Base-by-base conservation (phyloP, 768 basidiomycete genomes). In the Psilocybe cubensis region DNA sequence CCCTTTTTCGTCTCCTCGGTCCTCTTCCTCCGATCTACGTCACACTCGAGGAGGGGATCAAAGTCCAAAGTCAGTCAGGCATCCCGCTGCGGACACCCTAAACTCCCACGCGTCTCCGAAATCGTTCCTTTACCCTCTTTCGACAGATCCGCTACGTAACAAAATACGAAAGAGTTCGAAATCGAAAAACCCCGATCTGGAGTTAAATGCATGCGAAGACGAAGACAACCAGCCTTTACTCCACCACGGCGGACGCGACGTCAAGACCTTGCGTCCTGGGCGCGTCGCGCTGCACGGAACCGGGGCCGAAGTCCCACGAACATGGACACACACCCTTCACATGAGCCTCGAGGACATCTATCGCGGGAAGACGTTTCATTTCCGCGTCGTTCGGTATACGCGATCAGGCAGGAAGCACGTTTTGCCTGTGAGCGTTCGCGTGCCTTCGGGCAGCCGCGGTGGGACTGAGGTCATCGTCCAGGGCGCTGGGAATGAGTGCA, bases 311-410 rank as follows among this genome's bases (percentile, higher is more conserved):
- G 59, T 61, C 43, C 62, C 69, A 10, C 70, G 68, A 45, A 66
- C 65, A 58, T 72, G 72, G 71, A 60, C 81, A 74, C 83, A 74
- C 76, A 57, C 79, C 4, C 73, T 88, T 6, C 76, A 72, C 35
- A 70, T 87, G 67, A 77, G 80, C 3, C 78, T 88, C 25, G 82
- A 86, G 41, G 84, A 87, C 57, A 76, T 87, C 56, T 83, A 76
- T 65, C 72, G 70, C 31, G 85, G 86, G 27, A 77, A 78, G 38
- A 68, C 65, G 6, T 79, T 80, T 60, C 76, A 73, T 61, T 86
- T 83, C 65, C 79, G 80, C 43, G 76, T 87, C 58, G 82, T 79
- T 41, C 81, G 84, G 45, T 79, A 81, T 25, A 65, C 80, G 43
- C 69, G 78, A 31, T 74, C 77, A 14, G 79, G 78, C 4, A 73